These are phyloP conservation scores for Amanita pallidorosea DNA, from an alignment of 768 basidiomycete genomes.

Conservation along the genomic window DNA sequence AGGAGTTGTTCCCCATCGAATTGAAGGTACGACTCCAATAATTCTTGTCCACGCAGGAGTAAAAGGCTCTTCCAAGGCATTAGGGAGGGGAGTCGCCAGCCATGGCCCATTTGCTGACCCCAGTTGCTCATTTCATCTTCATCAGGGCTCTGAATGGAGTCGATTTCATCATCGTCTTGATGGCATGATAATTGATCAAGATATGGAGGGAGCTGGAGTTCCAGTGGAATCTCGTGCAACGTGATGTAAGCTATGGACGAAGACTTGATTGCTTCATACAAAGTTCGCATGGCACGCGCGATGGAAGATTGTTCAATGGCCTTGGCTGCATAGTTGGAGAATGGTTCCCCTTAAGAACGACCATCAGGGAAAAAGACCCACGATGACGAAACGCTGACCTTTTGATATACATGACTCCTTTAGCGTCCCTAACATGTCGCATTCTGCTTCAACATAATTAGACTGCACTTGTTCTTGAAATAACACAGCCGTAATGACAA, in stretches of 20 bases:
- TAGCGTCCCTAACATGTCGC: constrained; percentile 55
- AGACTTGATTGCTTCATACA: constrained; percentile 72
- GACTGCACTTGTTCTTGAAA: constrained; percentile 84
- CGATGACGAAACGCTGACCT: constrained; percentile 27
- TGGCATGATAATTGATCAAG: constrained; percentile 62
- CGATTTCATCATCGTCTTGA: constrained; percentile 46
- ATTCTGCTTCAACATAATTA: constrained; percentile 79
- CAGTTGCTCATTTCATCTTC: constrained; percentile 44
- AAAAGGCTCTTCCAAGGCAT: constrained; percentile 90
- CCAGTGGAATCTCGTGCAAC: constrained; percentile 70
- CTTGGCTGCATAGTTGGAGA: constrained; percentile 40
- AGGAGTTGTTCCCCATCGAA: constrained; percentile 47
- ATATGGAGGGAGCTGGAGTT: constrained; percentile 79
- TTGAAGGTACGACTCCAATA: constrained; percentile 49
- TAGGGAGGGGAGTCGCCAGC: constrained; percentile 65
- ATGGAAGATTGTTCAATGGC: constrained; percentile 61
- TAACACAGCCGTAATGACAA: constrained; percentile 84
- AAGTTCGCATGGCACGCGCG: constrained; percentile 65
- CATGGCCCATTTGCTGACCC: constrained; percentile 60
- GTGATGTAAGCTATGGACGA: constrained; percentile 70
- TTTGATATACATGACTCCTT: constrained; percentile 61
- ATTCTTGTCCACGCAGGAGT: constrained; percentile 51
- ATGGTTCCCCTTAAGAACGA: constrained; percentile 42
- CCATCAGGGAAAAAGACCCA: constrained; percentile 6
- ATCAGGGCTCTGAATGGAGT: constrained; percentile 37